A percentile compares a stretch with the other conserved stretches of the same genome.
phyloP scores from a whole-genome alignment of 306 rosid genomes.

The Luffa aegyptiaca region DNA sequence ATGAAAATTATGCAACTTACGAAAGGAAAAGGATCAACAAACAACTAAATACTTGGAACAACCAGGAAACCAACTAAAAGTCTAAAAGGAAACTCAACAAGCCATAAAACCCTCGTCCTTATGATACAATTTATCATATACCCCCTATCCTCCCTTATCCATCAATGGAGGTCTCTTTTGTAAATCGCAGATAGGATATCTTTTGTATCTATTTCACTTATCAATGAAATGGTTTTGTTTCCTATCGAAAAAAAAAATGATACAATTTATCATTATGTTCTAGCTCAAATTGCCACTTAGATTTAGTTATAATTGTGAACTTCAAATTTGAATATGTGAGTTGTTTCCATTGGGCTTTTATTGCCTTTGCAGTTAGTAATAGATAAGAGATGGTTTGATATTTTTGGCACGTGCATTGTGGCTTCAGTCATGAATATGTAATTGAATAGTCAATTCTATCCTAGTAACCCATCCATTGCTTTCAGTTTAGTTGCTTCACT shows the following conservation, averaged over 20 bases:
- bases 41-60: not conserved
- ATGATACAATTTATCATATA: conserved; percentile 54
- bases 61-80: not conserved
- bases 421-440: not conserved
- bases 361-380: not conserved
- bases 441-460: not conserved
- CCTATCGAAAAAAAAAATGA: no score
- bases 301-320: not conserved
- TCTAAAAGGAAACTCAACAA: not conserved
- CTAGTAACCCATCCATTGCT: not conserved
- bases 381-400: not conserved
- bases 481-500: not conserved
- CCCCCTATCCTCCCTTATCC: no score
- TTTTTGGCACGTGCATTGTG: not conserved
- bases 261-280: conserved; percentile 11
- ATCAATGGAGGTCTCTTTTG: no score
- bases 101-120: conserved; percentile 10
- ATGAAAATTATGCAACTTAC: not conserved
- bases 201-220: no score
- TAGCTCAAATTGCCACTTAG: conserved; percentile 5
- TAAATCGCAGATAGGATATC: no score
- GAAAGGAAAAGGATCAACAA: not conserved
- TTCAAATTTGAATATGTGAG: not conserved
- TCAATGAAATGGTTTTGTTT: no score
- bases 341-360: not conserved